Conservation (phyloP, 73 alveolate genomes). For the Paraurostyla sp. region DNA sequence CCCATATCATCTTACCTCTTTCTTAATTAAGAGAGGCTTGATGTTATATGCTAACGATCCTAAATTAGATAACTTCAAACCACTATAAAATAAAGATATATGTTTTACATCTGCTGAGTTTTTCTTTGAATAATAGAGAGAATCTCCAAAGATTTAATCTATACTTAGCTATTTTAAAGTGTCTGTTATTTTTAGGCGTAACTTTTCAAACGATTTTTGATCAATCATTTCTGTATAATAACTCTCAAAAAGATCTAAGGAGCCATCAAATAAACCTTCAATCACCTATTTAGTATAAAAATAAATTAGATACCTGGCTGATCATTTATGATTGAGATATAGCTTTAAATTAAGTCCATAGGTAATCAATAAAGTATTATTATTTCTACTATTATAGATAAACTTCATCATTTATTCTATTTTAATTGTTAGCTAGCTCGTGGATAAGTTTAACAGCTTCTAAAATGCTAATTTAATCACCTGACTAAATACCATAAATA, state of each 20-base stretch:
- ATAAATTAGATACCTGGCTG: not conserved
- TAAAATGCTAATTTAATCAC: not conserved
- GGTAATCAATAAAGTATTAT: not conserved
- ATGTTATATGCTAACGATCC: not conserved
- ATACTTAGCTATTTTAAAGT: not conserved
- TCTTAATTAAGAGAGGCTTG: not conserved
- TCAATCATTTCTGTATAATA: conserved; percentile 20
- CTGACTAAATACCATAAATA: not conserved
- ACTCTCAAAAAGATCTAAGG: conserved; percentile 10
- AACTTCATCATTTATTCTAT: not conserved
- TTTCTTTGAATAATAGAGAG: not conserved
- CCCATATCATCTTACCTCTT: not conserved
- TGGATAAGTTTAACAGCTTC: not conserved
- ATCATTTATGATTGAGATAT: not conserved
- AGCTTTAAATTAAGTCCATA: conserved; percentile 12
- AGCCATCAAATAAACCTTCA: conserved; percentile 23
- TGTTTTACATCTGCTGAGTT: not conserved
- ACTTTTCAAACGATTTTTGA: not conserved
- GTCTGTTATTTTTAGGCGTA: not conserved
- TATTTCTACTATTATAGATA: not conserved
- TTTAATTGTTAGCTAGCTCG: not conserved
- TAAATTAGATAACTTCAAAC: conserved; percentile 1
- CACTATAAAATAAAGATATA: not conserved
- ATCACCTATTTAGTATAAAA: not conserved
- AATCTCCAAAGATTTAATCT: not conserved